Percentiles rank a stretch among this genome's conserved stretches.
phyloP scores from a whole-genome alignment of 2,329 filamentous ascomycete species.

The Neofusicoccum kwambonambiense region DNA sequence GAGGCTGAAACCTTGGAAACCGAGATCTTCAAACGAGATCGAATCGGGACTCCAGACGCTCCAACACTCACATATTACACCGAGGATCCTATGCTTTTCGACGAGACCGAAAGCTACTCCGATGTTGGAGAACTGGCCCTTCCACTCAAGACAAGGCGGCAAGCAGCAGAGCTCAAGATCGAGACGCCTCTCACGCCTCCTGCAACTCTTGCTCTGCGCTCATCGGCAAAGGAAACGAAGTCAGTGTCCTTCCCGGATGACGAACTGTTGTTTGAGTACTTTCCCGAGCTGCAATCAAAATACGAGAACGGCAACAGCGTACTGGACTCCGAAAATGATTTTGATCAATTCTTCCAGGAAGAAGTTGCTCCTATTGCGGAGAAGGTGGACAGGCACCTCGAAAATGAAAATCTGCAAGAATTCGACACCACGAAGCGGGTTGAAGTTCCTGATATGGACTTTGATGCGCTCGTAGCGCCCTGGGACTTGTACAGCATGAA shows the following conservation, averaged over 20 bases:
- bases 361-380: slow-evolving; percentile 37
- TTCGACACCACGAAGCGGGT: slow-evolving; percentile 50
- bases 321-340: slow-evolving; percentile 30
- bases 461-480: slow-evolving; percentile 42
- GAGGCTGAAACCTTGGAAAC: slow-evolving; percentile 36
- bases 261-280: slow-evolving; percentile 29
- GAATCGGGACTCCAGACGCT: neutral
- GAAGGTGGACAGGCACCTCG: slow-evolving; percentile 34
- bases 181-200: slow-evolving; percentile 48
- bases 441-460: slow-evolving; percentile 49
- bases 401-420: slow-evolving; percentile 48
- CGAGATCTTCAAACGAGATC: slow-evolving; percentile 30
- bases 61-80: slow-evolving; percentile 8
- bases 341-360: slow-evolving; percentile 35
- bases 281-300: slow-evolving; percentile 22
- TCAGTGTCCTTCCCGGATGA: slow-evolving; percentile 40
- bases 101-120: slow-evolving; percentile 21
- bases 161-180: slow-evolving; percentile 40
- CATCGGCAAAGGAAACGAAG: slow-evolving; percentile 41
- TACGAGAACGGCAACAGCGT: slow-evolving; percentile 16
- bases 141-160: slow-evolving; percentile 28
- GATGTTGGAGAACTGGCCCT: neutral
- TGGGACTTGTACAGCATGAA: slow-evolving; percentile 43
- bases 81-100: slow-evolving; percentile 33
- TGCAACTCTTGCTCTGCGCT: slow-evolving; percentile 28